These are phyloP conservation scores for Scutellaria minor DNA, from an alignment of 257 asterid genomes.

Conservation along the genomic window DNA sequence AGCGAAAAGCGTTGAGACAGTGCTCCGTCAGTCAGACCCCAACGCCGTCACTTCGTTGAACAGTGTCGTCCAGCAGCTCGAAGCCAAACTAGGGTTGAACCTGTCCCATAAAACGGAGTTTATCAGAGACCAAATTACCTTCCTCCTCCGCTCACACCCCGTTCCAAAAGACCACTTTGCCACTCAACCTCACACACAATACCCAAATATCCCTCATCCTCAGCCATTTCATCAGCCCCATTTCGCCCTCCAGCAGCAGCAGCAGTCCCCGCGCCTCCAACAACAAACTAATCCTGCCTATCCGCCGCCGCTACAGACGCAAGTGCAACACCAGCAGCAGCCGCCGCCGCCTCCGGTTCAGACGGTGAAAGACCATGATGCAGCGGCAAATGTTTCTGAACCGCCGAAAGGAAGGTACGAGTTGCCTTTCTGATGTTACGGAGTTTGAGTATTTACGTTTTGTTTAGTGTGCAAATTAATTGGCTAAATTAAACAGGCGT, in stretches of 20 bases:
- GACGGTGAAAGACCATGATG: conserved; percentile 40
- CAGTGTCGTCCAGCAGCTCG: conserved; percentile 73
- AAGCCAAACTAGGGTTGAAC: conserved; percentile 63
- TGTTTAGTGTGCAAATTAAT: neutral
- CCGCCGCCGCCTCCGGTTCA: conserved; percentile 26
- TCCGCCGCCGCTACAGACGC: conserved; percentile 43
- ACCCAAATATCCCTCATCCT: conserved; percentile 32
- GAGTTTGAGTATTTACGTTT: neutral
- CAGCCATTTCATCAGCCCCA: conserved; percentile 48
- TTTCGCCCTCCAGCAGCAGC: conserved; percentile 47
- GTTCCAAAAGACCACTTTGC: conserved; percentile 50
- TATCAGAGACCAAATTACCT: conserved; percentile 61
- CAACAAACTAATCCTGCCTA: conserved; percentile 40
- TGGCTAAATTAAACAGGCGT: neutral
- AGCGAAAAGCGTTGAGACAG: conserved; percentile 61
- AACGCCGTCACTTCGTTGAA: conserved; percentile 67
- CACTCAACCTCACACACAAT: conserved; percentile 40
- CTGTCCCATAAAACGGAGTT: conserved; percentile 72
- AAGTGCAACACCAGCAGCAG: conserved; percentile 30
- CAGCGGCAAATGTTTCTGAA: conserved; percentile 44
- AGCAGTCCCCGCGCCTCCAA: conserved; percentile 33
- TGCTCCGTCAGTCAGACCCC: conserved; percentile 72
- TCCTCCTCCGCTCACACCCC: conserved; percentile 57
- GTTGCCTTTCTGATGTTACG: conserved; percentile 15
- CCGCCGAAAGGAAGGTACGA: conserved; percentile 66